phyloP scores from a whole-genome alignment of 345 rosid genomes.

The Carallia pectinifolia region DNA sequence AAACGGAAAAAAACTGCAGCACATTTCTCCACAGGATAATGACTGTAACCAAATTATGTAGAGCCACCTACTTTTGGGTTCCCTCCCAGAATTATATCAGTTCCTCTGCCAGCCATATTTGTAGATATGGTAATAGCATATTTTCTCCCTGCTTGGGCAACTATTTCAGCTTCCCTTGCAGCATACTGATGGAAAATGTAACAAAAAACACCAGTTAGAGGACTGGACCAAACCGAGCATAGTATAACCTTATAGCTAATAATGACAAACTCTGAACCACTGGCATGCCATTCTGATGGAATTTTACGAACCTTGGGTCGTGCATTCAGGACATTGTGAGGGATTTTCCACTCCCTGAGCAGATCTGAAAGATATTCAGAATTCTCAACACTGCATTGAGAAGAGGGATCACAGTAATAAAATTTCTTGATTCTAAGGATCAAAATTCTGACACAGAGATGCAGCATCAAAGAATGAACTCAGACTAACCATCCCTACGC shows the following conservation, averaged over 20 bases:
- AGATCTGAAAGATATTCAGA: conserved; percentile 85
- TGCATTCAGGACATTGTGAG: conserved; percentile 94
- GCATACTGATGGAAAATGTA: conserved; percentile 61
- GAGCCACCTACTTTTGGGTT: conserved; percentile 68
- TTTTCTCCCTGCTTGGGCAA: conserved; percentile 94
- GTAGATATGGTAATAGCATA: conserved; percentile 93
- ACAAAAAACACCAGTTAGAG: conserved; percentile 14
- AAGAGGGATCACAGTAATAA: conserved; percentile 14
- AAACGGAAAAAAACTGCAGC: not conserved
- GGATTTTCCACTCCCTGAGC: conserved; percentile 74
- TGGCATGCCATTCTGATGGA: conserved; percentile 1
- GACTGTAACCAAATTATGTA: conserved; percentile 6
- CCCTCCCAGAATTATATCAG: conserved; percentile 95
- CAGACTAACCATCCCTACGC: no score
- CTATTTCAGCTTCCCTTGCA: conserved; percentile 87
- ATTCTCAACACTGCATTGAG: conserved; percentile 79
- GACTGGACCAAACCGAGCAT: not conserved
- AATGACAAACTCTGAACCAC: conserved; percentile 4
- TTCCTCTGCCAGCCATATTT: conserved; percentile 99
- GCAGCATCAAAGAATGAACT: not conserved
- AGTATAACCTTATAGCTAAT: not conserved
- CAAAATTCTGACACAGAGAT: not conserved
- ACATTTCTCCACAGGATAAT: not conserved
- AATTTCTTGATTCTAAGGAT: conserved; percentile 12
- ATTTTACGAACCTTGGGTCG: conserved; percentile 72